Evolutionary conservation across 495 filamentous ascomycete genomes (phyloP), one percentile per base, ranked within the genome.

Genomic region (Sporormia fimetaria): DNA sequence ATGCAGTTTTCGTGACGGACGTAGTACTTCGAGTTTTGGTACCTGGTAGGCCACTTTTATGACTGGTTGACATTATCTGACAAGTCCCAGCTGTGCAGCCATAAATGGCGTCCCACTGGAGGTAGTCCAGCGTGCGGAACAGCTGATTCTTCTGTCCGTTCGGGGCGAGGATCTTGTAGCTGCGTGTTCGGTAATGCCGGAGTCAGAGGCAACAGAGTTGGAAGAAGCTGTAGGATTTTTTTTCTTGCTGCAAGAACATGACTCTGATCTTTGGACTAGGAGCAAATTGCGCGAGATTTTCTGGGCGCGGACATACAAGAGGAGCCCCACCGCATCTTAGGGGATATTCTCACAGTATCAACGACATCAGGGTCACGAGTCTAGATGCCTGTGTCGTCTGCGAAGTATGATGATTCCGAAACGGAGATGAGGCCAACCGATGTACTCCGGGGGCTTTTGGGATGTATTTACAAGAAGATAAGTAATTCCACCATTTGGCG

Each of bases 21-120:
- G 78, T 24, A 87, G 82, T 49, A 73, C 60, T n/a, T 76, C 79
- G 18, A 94, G 86, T 56, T 83, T 88, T 47, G 90, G 87, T 3
- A 85, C 81, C 8, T 70, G 74, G 64, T 74, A 63, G 38, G 59
- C 52, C n/a, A 32, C 50, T 44, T 43, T 44, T 5, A 16, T 20
- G 5, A 8, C 9, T 17, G 6, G 7, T 23, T 6, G n/a, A 14
- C 26, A 18, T 31, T 14, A 22, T 12, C 15, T 17, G 20, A 1
- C 38, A 17, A 29, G 6, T 2, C 20, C 38, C 34, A 75, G 71
- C 31, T 95, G 84, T 54, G 90, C 83, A 12, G 75, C 77, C 2
- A 74, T 92, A 52, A 93, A 88, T 44, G 87, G 85, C 15, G 73
- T 98, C 16, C 76, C 81, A 26, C 58, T 62, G 18, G 66, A 71